These are phyloP conservation scores for Ormosia emarginata DNA, from an alignment of 306 rosid species.

Conservation along the genomic window DNA sequence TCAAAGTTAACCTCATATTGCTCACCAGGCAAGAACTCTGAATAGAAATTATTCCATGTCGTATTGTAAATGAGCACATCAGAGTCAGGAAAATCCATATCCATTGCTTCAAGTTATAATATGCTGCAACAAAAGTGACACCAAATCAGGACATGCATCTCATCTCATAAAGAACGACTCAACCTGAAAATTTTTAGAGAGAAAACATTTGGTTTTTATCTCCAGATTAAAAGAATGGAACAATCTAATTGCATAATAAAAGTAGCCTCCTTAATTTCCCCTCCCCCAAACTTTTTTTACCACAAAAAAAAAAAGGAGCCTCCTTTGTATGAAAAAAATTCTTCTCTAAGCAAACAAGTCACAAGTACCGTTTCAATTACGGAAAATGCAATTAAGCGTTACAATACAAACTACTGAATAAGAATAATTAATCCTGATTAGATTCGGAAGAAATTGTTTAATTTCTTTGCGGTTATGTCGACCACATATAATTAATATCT, in stretches of 20 bases:
- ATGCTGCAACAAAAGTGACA: neutral
- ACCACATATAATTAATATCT: neutral
- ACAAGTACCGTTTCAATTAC: neutral
- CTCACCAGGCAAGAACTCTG: neutral
- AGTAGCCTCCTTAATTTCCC: neutral
- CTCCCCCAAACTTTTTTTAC: neutral
- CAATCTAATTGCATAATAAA: neutral
- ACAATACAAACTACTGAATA: neutral
- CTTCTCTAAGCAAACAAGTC: neutral
- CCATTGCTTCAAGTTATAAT: neutral
- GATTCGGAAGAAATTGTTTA: neutral
- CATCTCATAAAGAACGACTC: neutral
- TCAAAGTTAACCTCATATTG: neutral
- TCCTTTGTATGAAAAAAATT: too few species aligned
- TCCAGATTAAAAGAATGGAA: neutral
- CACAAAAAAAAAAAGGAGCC: too few species aligned
- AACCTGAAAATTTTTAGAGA: neutral
- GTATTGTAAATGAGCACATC: neutral
- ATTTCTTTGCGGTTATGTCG: neutral
- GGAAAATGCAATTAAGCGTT: neutral
- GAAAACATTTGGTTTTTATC: neutral
- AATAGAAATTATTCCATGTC: neutral
- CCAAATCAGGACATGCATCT: neutral
- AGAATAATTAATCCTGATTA: neutral
- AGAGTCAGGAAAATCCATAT: neutral